These are phyloP conservation scores for Colletotrichum destructivum DNA, from an alignment of 2,329 filamentous ascomycete genomes.

Conservation along the genomic window DNA sequence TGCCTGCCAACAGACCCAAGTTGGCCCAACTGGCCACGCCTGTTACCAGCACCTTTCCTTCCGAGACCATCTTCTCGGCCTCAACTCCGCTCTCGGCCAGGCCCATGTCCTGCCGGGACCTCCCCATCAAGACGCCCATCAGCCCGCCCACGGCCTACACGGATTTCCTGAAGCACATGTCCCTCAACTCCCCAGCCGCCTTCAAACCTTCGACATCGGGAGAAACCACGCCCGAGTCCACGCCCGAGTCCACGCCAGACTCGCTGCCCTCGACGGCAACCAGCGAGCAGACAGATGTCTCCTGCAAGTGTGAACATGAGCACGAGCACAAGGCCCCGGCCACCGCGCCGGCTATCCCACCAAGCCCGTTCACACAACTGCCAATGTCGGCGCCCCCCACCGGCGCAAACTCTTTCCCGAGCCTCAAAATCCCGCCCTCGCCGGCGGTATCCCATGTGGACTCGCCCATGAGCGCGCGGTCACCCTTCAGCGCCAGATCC, in stretches of 20 bases:
- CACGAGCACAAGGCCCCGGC: constrained; percentile 60
- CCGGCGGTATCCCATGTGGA: constrained; percentile 77
- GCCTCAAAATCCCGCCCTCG: constrained; percentile 84
- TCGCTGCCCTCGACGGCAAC: constrained; percentile 59
- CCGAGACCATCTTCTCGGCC: constrained; percentile 69
- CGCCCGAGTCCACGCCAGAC: constrained; percentile 57
- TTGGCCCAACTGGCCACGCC: constrained; percentile 75
- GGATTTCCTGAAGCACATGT: constrained; percentile 91
- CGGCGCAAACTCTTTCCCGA: constrained; percentile 72
- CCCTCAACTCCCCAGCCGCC: constrained; percentile 78
- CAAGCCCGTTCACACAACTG: constrained; percentile 67
- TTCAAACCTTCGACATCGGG: constrained; percentile 65
- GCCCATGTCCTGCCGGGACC: constrained; percentile 54
- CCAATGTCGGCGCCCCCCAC: constrained; percentile 75
- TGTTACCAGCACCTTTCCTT: constrained; percentile 74
- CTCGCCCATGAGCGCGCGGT: constrained; percentile 80
- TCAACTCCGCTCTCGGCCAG: constrained; percentile 76
- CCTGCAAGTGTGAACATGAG: constrained; percentile 68
- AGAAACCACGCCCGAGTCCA: constrained; percentile 63
- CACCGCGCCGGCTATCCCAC: constrained; percentile 58
- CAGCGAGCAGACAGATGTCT: constrained; percentile 69
- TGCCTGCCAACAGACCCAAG: constrained; percentile 71
- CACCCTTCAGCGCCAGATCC: constrained; percentile 80
- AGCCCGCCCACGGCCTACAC: constrained; percentile 91
- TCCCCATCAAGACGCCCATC: constrained; percentile 88